Evolutionary conservation across 2,329 filamentous ascomycete species (phyloP).

Genomic region (Diaporthe capsici): DNA sequence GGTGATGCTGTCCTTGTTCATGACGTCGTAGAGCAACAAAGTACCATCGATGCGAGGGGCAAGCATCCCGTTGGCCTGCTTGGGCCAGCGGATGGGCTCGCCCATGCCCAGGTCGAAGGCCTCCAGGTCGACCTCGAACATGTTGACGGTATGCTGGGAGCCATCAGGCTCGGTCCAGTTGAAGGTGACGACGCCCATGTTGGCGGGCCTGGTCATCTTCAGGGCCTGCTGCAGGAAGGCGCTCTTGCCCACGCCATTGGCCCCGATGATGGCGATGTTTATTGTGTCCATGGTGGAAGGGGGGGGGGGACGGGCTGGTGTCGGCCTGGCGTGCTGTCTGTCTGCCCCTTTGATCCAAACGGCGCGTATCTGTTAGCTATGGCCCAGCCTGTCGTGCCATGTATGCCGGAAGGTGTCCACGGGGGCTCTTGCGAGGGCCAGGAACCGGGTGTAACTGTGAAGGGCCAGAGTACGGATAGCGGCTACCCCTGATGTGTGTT

Average conservation of each 20-base stretch:
- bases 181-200: slow-evolving; percentile 65
- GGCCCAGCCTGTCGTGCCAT: slow-evolving; percentile 34
- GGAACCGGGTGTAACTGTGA: not conserved
- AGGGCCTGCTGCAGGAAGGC: slow-evolving; percentile 76
- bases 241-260: slow-evolving; percentile 77
- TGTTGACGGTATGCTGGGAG: slow-evolving; percentile 69
- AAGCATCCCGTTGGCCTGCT: slow-evolving; percentile 77
- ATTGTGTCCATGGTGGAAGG: slow-evolving; percentile 67
- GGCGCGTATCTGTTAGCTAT: slow-evolving; percentile 38
- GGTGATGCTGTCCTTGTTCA: slow-evolving; percentile 80
- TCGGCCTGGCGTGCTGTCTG: slow-evolving; percentile 12
- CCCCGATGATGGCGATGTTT: slow-evolving; percentile 77
- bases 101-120: slow-evolving; percentile 72
- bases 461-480: slow-evolving; percentile 21
- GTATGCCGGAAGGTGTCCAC: slow-evolving; percentile 27
- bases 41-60: slow-evolving; percentile 86
- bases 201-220: slow-evolving; percentile 66
- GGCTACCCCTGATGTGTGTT: slow-evolving; percentile 47
- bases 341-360: slow-evolving; percentile 12
- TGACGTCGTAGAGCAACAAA: slow-evolving; percentile 89
- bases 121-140: slow-evolving; percentile 77
- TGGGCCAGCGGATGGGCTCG: slow-evolving; percentile 75
- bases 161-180: slow-evolving; percentile 72
- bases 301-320: not conserved
- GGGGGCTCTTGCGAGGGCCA: slow-evolving; percentile 23